Evolutionary conservation across 2,329 filamentous ascomycete genomes (phyloP), one percentile per base, ranked within the genome.

Genomic region (Trichoderma arundinaceum): DNA sequence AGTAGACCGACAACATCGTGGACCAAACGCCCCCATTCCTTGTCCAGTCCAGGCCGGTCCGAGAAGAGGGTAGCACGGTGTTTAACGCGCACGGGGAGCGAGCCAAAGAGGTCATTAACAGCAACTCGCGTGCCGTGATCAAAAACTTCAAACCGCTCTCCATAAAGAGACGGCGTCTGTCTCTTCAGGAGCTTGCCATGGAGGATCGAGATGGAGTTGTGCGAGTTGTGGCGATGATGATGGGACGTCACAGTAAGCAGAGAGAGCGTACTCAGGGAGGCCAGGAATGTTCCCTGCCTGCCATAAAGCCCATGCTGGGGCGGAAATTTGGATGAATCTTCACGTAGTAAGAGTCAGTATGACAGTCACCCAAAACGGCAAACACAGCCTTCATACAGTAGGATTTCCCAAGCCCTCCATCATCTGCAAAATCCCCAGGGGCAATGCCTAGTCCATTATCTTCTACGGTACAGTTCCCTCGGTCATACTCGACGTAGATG

Each of bases 51-150:
- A 10, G 82, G 69, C 70, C 81, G 82, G 71, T 86, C 80, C 44
- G 82, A 75, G 69, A 81, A 78, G 3, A 87, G 70, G 0, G 86
- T 71, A 0, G 88, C 86, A 68, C 93, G 86, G 71, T 93, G 91
- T 74, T 95, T 96, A 32, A 96, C 89, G 13, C 94, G 88, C 12
- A 97, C 94, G 0, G 94, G 93, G 86, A 97, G 92, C 66, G 89
- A 90, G 0, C 94, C 93, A 77, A 97, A 98, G 1, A 97, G 80
- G 74, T 97, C 89, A 64, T 89, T 86, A 6, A 96, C 90, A 0
- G 84, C 84, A 1, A 94, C 88, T 33, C 87, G 85, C 0, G 94
- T 97, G 4, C 94, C 94, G 78, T 92, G 87, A 19, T 80, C 75
- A 64, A 83, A 84, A 41, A 77, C 79, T 8, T 82, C 71, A 7